These are phyloP conservation scores for Sporothrix pallida DNA, from an alignment of 2,329 filamentous ascomycete genomes.

Conservation along the genomic window DNA sequence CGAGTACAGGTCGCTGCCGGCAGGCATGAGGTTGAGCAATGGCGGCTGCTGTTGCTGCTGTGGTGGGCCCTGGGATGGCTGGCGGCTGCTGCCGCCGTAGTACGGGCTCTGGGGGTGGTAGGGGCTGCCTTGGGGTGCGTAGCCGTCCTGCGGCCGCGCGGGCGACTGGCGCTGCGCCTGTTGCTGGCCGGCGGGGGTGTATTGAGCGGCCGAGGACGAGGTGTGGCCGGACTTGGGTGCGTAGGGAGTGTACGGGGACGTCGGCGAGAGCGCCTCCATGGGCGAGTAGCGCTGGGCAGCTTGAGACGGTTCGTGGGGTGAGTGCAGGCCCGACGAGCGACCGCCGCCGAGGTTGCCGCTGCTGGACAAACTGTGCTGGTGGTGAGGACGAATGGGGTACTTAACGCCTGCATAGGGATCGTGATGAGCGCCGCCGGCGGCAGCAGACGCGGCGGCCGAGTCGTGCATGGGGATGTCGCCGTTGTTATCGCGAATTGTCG, in stretches of 20 bases:
- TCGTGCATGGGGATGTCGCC: constrained; percentile 88
- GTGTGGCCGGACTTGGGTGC: constrained; percentile 59
- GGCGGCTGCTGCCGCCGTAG: constrained; percentile 55
- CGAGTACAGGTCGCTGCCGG: constrained; percentile 68
- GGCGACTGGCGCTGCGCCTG: constrained; percentile 71
- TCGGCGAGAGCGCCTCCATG: constrained; percentile 86
- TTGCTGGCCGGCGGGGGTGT: constrained; percentile 31
- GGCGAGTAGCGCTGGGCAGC: constrained; percentile 93
- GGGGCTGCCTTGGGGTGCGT: constrained; percentile 50
- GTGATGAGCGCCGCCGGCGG: constrained; percentile 43
- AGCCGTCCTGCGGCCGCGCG: constrained; percentile 65
- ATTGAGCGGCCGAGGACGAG: constrained; percentile 50
- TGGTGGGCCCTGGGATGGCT: constrained; percentile 40
- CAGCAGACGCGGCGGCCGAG: constrained; percentile 46
- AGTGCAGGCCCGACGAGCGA: constrained; percentile 64
- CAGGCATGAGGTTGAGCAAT: constrained; percentile 60
- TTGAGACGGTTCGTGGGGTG: constrained; percentile 75
- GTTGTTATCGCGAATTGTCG: constrained; percentile 70
- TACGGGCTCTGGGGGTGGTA: constrained; percentile 59
- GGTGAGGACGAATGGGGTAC: constrained; percentile 79
- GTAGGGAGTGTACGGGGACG: constrained; percentile 78
- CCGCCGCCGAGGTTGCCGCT: constrained; percentile 44
- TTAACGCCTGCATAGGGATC: constrained; percentile 87
- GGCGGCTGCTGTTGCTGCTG: constrained; percentile 39
- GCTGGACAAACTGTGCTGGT: constrained; percentile 72